phyloP scores from a whole-genome alignment of 106 monocot genomes.

The Acorus gramineus region DNA sequence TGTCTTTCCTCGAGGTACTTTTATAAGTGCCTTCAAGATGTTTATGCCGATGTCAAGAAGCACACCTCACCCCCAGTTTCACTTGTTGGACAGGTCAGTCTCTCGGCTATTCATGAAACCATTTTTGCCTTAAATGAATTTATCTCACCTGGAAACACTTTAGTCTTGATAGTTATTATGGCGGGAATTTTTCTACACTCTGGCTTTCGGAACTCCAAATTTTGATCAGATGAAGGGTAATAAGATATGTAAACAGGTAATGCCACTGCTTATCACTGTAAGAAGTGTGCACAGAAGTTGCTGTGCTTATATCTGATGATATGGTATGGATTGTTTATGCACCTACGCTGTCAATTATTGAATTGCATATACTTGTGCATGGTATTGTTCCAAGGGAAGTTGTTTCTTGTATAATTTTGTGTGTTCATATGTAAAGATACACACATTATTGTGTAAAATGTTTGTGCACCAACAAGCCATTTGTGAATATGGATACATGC shows the following conservation, averaged over 20 bases:
- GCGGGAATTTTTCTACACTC: slow-evolving; percentile 89
- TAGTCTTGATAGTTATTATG: slow-evolving; percentile 55
- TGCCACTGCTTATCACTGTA: too few species aligned
- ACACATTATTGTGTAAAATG: too few species aligned
- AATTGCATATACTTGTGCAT: too few species aligned
- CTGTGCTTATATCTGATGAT: too few species aligned
- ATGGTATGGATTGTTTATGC: too few species aligned
- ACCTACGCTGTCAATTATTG: too few species aligned
- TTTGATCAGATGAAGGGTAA: slow-evolving; percentile 92
- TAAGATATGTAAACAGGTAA: slow-evolving; percentile 84
- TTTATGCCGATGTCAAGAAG: slow-evolving; percentile 39
- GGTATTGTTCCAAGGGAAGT: background rate
- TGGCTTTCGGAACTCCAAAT: slow-evolving; percentile 74
- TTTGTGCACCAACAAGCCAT: too few species aligned
- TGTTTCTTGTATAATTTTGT: background rate
- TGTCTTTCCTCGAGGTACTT: slow-evolving; percentile 89
- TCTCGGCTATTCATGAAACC: background rate
- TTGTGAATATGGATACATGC: too few species aligned
- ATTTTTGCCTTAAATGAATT: background rate
- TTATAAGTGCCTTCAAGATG: slow-evolving; percentile 56
- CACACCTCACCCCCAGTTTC: slow-evolving; percentile 85
- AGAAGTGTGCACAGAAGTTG: too few species aligned
- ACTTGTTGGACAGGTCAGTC: slow-evolving; percentile 67
- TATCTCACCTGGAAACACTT: background rate
- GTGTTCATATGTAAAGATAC: too few species aligned